These are phyloP conservation scores for Fragaria iinumae DNA, from an alignment of 306 rosid species.

Conservation along the genomic window DNA sequence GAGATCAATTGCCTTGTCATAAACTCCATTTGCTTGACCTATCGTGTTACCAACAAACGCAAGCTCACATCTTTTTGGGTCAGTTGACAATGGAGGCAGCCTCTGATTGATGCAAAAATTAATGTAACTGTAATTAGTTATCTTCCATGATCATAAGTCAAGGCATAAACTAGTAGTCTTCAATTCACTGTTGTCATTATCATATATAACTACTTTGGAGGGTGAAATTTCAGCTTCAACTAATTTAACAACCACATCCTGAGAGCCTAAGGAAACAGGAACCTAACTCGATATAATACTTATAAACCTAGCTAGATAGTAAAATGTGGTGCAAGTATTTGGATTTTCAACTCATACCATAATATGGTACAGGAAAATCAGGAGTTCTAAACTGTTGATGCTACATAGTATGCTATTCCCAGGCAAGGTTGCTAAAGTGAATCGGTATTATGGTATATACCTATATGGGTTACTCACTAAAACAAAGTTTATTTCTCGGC, in stretches of 20 bases:
- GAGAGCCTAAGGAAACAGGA: background rate
- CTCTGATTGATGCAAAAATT: conserved; percentile 48
- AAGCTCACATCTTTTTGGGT: conserved; percentile 81
- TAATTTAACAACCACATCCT: background rate
- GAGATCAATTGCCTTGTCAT: conserved; percentile 90
- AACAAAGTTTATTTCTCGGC: background rate
- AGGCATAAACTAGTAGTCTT: background rate
- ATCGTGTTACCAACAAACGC: conserved; percentile 90
- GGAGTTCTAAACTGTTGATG: background rate
- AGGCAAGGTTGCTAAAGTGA: background rate
- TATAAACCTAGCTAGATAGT: background rate
- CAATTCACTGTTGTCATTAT: background rate
- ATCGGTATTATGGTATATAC: background rate
- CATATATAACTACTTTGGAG: background rate
- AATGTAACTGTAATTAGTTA: background rate
- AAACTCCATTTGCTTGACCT: conserved; percentile 94
- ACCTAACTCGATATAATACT: background rate
- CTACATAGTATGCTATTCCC: background rate
- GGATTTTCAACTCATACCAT: background rate
- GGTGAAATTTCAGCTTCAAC: background rate
- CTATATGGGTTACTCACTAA: background rate
- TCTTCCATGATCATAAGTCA: background rate
- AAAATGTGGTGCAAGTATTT: background rate
- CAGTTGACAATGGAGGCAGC: conserved; percentile 90
- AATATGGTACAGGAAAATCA: background rate